phyloP scores from a whole-genome alignment of 306 rosid genomes.

The Alnus rubra region DNA sequence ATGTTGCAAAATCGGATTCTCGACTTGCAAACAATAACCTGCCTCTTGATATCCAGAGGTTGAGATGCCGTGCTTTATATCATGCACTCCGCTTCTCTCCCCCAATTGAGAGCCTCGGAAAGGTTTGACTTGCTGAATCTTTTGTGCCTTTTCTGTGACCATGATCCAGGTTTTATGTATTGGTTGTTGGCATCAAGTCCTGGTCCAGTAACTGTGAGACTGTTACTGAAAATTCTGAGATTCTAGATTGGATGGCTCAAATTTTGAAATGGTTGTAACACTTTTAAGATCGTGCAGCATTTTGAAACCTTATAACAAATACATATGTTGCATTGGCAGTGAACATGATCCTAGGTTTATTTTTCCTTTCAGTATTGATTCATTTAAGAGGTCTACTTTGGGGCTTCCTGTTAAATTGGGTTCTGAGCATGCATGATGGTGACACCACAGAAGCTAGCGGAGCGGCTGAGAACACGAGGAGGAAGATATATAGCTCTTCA shows the following conservation, averaged over 20 bases:
- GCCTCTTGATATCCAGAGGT: conserved; percentile 80
- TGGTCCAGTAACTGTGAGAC: conserved; percentile 1
- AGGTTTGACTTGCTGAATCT: conserved; percentile 53
- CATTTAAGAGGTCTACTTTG: conserved; percentile 90
- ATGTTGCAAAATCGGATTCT: conserved; percentile 91
- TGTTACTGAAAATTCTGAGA: neutral
- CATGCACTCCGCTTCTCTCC: conserved; percentile 85
- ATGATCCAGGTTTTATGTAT: neutral
- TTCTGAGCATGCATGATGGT: conserved; percentile 94
- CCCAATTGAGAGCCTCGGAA: conserved; percentile 74
- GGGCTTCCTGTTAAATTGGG: conserved; percentile 91
- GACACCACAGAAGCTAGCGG: conserved; percentile 97
- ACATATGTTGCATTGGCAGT: conserved; percentile 25
- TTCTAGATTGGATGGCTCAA: neutral
- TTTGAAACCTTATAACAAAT: neutral
- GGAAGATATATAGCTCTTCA: conserved; percentile 91
- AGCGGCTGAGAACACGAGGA: conserved; percentile 79
- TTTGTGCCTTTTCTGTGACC: neutral
- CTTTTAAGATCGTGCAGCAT: neutral
- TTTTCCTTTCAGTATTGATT: conserved; percentile 43
- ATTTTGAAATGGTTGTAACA: neutral
- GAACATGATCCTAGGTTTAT: conserved; percentile 39
- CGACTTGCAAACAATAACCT: conserved; percentile 92
- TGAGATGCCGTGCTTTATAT: conserved; percentile 90
- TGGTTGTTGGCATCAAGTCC: neutral